Evolutionary conservation across 371 early-diverging fungal species (phyloP).

Genomic region (Cokeromyces recurvatus): DNA sequence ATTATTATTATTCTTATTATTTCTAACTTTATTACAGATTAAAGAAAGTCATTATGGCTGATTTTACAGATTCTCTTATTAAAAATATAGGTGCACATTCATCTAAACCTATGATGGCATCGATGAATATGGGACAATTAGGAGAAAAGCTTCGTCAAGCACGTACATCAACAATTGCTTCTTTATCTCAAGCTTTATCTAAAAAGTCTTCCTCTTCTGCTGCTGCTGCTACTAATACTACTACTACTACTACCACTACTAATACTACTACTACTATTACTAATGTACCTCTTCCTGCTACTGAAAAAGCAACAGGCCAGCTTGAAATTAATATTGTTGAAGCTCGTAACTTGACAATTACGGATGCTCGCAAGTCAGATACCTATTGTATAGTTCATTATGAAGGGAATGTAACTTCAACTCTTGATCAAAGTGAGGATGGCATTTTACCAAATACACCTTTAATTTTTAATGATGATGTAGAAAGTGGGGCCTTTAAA

Average conservation of each 20-base stretch:
- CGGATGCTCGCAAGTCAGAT: conserved; percentile 34
- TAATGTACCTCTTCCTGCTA: background rate
- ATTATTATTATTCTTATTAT: background rate
- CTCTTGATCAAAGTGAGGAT: conserved; percentile 22
- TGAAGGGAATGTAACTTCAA: conserved; percentile 41
- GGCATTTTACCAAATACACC: conserved; percentile 4
- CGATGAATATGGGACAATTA: conserved; percentile 7
- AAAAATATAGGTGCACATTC: conserved; percentile 9
- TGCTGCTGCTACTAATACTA: background rate
- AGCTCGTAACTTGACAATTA: conserved; percentile 40
- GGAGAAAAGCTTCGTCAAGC: conserved; percentile 13
- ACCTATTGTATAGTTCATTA: conserved; percentile 49
- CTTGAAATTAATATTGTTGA: conserved; percentile 36
- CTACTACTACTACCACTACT: background rate
- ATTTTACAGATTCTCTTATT: conserved; percentile 13
- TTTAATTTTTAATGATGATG: conserved; percentile 5
- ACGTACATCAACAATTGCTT: conserved; percentile 8
- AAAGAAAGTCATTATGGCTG: conserved; percentile 3
- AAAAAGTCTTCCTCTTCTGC: background rate
- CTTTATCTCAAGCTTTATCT: conserved; percentile 10
- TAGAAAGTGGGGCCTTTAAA: conserved; percentile 6
- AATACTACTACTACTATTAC: background rate
- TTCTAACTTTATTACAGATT: background rate
- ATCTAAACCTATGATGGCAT: conserved; percentile 2
- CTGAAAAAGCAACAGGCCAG: conserved; percentile 21